phyloP scores from a whole-genome alignment of 768 basidiomycete species.

The Vishniacozyma victoriae region DNA sequence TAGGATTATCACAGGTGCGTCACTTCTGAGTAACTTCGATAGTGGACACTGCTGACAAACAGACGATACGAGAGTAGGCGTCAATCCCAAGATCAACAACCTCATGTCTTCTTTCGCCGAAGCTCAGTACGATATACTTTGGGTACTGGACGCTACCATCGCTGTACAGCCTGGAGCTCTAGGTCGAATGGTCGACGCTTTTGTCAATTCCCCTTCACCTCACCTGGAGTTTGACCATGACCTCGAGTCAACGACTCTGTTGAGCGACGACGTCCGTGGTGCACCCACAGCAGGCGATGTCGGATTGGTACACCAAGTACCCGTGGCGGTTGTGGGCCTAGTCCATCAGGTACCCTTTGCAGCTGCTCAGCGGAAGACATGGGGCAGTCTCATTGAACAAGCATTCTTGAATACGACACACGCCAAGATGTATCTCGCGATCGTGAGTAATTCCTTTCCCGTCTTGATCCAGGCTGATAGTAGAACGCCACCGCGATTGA shows the following conservation, averaged over 20 bases:
- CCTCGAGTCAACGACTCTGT: conserved; percentile 26
- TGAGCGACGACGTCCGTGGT: conserved; percentile 17
- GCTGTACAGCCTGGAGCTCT: conserved; percentile 70
- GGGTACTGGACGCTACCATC: conserved; percentile 97
- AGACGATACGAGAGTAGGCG: conserved; percentile 80
- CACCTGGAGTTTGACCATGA: conserved; percentile 16
- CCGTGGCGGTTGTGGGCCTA: conserved; percentile 78
- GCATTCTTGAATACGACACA: conserved; percentile 96
- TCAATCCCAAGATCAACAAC: conserved; percentile 98
- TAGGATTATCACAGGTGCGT: conserved; percentile 67
- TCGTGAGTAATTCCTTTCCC: conserved; percentile 47
- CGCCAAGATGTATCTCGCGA: conserved; percentile 95
- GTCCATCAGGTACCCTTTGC: conserved; percentile 97
- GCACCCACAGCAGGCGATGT: conserved; percentile 49
- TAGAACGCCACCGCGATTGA: conserved; percentile 74
- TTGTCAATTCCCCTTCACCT: conserved; percentile 40
- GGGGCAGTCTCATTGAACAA: conserved; percentile 82
- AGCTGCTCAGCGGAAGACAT: conserved; percentile 57
- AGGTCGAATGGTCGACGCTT: conserved; percentile 73
- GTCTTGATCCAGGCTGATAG: background rate
- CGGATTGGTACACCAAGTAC: conserved; percentile 91
- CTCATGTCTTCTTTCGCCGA: conserved; percentile 73
- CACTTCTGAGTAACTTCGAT: background rate
- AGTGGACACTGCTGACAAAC: background rate
- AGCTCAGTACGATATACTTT: conserved; percentile 82